Evolutionary conservation across 2,329 filamentous ascomycete species (phyloP), one percentile per base, ranked within the genome.

Genomic region (Fusarium beomiforme): DNA sequence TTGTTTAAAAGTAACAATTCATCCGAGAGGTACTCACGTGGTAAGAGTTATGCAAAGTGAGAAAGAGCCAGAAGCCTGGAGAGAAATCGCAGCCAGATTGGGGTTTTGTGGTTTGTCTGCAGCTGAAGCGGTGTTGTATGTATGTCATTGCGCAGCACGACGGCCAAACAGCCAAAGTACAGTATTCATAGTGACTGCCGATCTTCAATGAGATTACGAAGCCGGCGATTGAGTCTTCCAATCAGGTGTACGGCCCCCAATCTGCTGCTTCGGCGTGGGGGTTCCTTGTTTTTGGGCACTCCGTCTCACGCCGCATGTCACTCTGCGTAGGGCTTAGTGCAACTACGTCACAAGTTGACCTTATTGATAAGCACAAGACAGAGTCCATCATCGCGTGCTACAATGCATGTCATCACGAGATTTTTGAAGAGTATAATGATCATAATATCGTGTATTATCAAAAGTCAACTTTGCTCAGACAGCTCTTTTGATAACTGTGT

Each of bases 91-190:
- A 37, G 11, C 11, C 6, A 11, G 3, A 19, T 19, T 23, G 3
- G n/a, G 19, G 29, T 2, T 10, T 29, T 29, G 29, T 3, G 2
- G 6, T 13, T 6, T 6, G 6, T 12, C 1, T 10, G 17, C 19
- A 14, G 29, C 9, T 17, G 5, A 44, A 19, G 14, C 3, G 16
- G 11, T 11, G 8, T 8, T 3, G 2, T 21, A 19, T 26, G 23
- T 39, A 62, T 46, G 47, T 41, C 34, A 64, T 44, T 29, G 6
- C 34, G 58, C 58, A 64, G 49, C 3, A 53, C 41, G 24, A 12
- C 4, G 14, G 11, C n/a, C 23, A 44, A 21, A 42, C 8, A 21
- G 8, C 6, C 4, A 21, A 16, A 59, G 19, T 21, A 29, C n/a
- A n/a, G n/a, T n/a, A n/a, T n/a, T n/a, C n/a, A n/a, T n/a, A n/a